Evolutionary conservation across 345 rosid genomes (phyloP).

Genomic region (Boechera stricta): DNA sequence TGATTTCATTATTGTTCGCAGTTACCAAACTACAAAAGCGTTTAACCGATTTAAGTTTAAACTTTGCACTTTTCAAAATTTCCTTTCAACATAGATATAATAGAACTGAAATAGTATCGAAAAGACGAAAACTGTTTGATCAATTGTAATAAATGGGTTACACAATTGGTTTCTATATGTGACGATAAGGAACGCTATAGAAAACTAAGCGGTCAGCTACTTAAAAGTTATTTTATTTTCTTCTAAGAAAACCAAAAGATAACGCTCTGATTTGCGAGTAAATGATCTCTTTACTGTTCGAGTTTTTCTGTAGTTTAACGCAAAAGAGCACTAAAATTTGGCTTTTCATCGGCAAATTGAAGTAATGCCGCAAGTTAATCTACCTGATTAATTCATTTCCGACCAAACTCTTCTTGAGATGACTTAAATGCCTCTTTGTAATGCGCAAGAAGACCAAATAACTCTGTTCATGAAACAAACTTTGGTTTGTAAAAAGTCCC

Average conservation of each 20-base stretch:
- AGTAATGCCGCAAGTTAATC: slow-evolving; percentile 24
- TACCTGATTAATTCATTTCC: slow-evolving; percentile 46
- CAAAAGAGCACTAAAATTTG: slow-evolving; percentile 9
- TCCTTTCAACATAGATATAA: neutral
- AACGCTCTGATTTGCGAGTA: neutral
- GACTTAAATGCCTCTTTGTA: slow-evolving; percentile 71
- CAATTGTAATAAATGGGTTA: neutral
- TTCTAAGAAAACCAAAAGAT: neutral
- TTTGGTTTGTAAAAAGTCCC: slow-evolving; percentile 17
- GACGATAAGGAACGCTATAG: neutral
- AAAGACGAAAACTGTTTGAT: too few relatives aligned
- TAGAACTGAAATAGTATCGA: neutral
- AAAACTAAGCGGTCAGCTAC: neutral
- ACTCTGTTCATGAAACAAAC: slow-evolving; percentile 55
- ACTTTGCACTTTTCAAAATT: neutral
- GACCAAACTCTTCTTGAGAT: slow-evolving; percentile 62
- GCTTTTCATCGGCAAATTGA: neutral
- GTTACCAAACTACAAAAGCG: too few relatives aligned
- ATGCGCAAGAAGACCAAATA: slow-evolving; percentile 70
- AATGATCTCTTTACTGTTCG: neutral
- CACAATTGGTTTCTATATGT: neutral
- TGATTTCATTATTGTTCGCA: too few relatives aligned
- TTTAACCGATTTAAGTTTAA: too few relatives aligned
- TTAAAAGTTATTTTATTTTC: neutral
- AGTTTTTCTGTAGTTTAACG: neutral